These are phyloP conservation scores for Odontarrhena argentea DNA, from an alignment of 345 rosid species.

Conservation along the genomic window DNA sequence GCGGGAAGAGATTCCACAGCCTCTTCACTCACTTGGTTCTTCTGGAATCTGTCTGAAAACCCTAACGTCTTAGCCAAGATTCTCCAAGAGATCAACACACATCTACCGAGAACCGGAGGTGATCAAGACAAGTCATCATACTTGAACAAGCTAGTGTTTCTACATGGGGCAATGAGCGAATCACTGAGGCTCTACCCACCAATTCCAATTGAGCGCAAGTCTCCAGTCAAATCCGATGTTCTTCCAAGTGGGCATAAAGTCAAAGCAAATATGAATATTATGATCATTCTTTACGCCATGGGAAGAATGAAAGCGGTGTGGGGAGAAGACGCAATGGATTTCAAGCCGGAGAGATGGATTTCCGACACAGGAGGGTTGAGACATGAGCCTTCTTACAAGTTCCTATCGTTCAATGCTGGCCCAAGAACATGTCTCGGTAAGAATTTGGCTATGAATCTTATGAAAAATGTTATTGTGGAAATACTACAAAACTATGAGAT, in stretches of 20 bases:
- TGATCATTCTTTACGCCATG: constrained; percentile 31
- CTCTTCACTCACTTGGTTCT: constrained; percentile 47
- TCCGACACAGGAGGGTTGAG: no score
- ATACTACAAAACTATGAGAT: no score
- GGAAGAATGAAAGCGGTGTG: constrained; percentile 39
- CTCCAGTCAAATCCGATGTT: constrained; percentile 22
- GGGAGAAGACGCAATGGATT: constrained; percentile 35
- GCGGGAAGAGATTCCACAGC: constrained; percentile 43
- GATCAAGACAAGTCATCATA: neutral
- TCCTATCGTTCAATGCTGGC: no score
- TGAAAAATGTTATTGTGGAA: no score
- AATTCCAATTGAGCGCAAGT: constrained; percentile 18
- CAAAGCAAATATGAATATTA: neutral
- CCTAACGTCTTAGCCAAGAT: constrained; percentile 42
- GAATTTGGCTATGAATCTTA: no score
- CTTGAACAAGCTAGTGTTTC: constrained; percentile 36
- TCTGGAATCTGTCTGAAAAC: constrained; percentile 45
- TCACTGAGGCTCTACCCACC: constrained; percentile 44
- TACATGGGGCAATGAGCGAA: constrained; percentile 41
- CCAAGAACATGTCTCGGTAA: no score
- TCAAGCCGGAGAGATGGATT: constrained; percentile 35
- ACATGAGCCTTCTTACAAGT: no score
- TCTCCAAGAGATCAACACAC: constrained; percentile 1
- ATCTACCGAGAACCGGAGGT: neutral
- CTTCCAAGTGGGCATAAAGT: constrained; percentile 43